phyloP scores from a whole-genome alignment of 768 basidiomycete species.

The Leucosporidium creatinivorum region DNA sequence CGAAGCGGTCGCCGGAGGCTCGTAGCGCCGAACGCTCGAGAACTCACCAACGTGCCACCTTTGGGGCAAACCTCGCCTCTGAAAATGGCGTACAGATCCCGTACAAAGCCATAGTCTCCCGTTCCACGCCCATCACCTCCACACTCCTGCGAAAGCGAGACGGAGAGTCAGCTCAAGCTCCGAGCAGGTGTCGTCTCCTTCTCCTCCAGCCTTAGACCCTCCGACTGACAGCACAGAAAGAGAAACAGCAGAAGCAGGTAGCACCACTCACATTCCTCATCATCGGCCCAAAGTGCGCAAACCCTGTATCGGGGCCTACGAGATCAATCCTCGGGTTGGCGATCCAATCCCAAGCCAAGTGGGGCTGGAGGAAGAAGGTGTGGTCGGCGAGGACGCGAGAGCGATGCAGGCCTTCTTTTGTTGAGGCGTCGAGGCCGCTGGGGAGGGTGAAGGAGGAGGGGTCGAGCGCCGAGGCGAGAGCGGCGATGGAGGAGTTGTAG shows the following conservation, averaged over 20 bases:
- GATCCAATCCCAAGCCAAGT: slow-evolving; percentile 40
- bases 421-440: too few species aligned
- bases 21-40: too few species aligned
- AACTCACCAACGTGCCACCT: slow-evolving; percentile 7
- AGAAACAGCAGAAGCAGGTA: too few species aligned
- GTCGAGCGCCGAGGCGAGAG: slow-evolving; percentile 2
- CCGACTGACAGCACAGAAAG: too few species aligned
- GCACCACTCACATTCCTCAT: slow-evolving; percentile 22
- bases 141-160: slow-evolving; percentile 7
- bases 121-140: slow-evolving; percentile 29
- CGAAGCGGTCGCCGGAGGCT: too few species aligned
- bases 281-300: slow-evolving; percentile 41
- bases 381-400: slow-evolving; percentile 32
- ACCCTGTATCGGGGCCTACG: slow-evolving; percentile 35
- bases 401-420: not conserved
- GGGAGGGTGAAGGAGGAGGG: not conserved
- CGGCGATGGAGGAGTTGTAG: slow-evolving; percentile 32
- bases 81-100: slow-evolving; percentile 39
- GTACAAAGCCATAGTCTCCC: slow-evolving; percentile 30
- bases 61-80: slow-evolving; percentile 37
- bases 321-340: slow-evolving; percentile 36
- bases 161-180: not conserved
- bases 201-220: too few species aligned
- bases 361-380: slow-evolving; percentile 42
- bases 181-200: too few species aligned